Conservation (phyloP, 2,329 filamentous ascomycete species). For the Colletotrichum siamense region DNA sequence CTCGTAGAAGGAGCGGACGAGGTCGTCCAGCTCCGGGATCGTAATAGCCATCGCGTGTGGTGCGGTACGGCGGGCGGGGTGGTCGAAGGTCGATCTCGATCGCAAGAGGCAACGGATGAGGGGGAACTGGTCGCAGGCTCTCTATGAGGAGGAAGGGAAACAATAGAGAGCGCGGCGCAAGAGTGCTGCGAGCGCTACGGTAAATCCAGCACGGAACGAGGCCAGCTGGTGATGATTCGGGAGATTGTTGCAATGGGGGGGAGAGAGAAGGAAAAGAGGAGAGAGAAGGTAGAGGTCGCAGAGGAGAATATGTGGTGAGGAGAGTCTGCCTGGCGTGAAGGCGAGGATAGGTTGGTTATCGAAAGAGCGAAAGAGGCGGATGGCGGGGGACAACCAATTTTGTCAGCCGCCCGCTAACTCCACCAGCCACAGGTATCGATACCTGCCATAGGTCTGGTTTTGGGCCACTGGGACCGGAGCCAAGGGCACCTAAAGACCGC, state of each 20-base stretch:
- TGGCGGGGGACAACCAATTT: slow-evolving; percentile 26
- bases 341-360: slow-evolving; percentile 19
- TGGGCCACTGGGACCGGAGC: neutral
- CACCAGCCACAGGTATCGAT: slow-evolving; percentile 24
- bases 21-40: slow-evolving; percentile 94
- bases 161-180: slow-evolving; percentile 25
- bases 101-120: slow-evolving; percentile 18
- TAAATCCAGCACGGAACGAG: neutral
- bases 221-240: neutral
- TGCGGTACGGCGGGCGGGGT: slow-evolving; percentile 33
- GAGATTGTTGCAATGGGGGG: neutral
- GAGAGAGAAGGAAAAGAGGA: neutral
- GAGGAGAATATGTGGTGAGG: slow-evolving; percentile 2
- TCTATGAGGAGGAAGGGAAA: slow-evolving; percentile 26
- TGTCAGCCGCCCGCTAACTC: slow-evolving; percentile 25
- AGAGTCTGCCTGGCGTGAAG: slow-evolving; percentile 19
- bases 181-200: neutral
- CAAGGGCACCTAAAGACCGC: neutral
- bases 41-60: slow-evolving; percentile 66
- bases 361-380: slow-evolving; percentile 21
- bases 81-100: slow-evolving; percentile 28
- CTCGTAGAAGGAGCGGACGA: slow-evolving; percentile 97
- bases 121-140: slow-evolving; percentile 16
- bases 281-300: neutral
- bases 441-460: slow-evolving; percentile 9